Evolutionary conservation across 2,329 filamentous ascomycete species (phyloP), one percentile per base, ranked within the genome.

Genomic region (Rhynchosporium secalis): DNA sequence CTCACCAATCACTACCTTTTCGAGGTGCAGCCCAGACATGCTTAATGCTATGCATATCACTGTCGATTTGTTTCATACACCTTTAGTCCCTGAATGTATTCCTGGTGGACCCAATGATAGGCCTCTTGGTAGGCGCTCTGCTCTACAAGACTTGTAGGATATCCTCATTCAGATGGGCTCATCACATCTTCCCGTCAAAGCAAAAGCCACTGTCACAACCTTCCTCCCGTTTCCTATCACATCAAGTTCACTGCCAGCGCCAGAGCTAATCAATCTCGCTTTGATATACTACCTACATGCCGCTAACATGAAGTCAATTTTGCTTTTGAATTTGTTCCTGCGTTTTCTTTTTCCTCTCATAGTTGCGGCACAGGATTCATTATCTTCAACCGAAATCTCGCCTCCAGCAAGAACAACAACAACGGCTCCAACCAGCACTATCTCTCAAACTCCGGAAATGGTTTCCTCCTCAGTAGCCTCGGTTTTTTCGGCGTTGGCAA

Each of bases 401-500:
- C 52, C 65, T 20, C 48, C 68, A 13, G 12, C 51, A 52, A 56
- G 65, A 43, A 59, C 67, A 33, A 64, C 67, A 29, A 38, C 48
- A 51, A 55, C 65, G 40, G 60, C 68, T 45, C 60, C 69, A 33
- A 65, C 67, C 29, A 66, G 57, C 52, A 58, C 61, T 9, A 64
- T 68, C 43, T 70, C 67, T 46, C 54, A 68, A 45, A 72, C 68
- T 28, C 75, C 70, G 31, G 71, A 65, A 65, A 75, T 68, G 74
- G 75, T 66, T 62, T 71, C 66, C 60, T 72, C 62, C 62, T 73
- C 70, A 33, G 73, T 66, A 55, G 71, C 71, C 28, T 70, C 71
- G 0, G 62, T 70, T 26, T 74, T 70, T 55, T 65, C 68, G n/a
- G 65, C 69, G 4, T 52, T 74, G 31, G 70, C 71, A 12, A 74